Conservation (phyloP, 768 basidiomycete species). For the Kwoniella dejecticola region DNA sequence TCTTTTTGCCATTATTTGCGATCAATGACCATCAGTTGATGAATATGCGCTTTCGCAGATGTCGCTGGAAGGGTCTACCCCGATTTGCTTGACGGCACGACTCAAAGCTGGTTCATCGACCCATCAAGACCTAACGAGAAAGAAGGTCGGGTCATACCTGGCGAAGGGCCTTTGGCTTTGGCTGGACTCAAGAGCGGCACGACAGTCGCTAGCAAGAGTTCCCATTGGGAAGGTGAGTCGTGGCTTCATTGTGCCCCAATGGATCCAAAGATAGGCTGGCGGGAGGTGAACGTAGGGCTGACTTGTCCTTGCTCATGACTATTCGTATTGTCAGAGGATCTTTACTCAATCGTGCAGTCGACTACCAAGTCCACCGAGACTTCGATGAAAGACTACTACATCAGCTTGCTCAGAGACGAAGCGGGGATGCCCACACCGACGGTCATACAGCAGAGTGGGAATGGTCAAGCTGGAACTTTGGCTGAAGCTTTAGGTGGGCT, state of each 20-base stretch:
- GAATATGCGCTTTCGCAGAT: slow-evolving; percentile 23
- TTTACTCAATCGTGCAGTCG: slow-evolving; percentile 22
- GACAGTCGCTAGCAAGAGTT: slow-evolving; percentile 16
- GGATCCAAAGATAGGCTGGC: background rate
- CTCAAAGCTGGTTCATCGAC: slow-evolving; percentile 32
- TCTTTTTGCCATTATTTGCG: too few species aligned
- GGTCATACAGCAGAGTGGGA: background rate
- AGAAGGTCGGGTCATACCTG: slow-evolving; percentile 18
- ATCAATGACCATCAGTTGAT: too few species aligned
- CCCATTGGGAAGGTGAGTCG: slow-evolving; percentile 44
- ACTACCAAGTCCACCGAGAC: slow-evolving; percentile 15
- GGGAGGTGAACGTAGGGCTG: background rate
- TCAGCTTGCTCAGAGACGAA: slow-evolving; percentile 10
- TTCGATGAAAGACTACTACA: slow-evolving; percentile 23
- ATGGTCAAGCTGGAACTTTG: slow-evolving; percentile 6
- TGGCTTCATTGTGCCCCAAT: background rate
- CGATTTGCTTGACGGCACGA: slow-evolving; percentile 32
- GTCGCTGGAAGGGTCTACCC: slow-evolving; percentile 47
- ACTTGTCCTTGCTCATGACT: background rate
- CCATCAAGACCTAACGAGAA: slow-evolving; percentile 12
- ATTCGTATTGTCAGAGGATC: slow-evolving; percentile 11
- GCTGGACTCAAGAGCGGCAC: slow-evolving; percentile 29
- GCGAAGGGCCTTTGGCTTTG: slow-evolving; percentile 21
- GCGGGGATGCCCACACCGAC: slow-evolving; percentile 2
- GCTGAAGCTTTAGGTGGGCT: slow-evolving; percentile 5